Evolutionary conservation across 2,329 filamentous ascomycete genomes (phyloP).

Genomic region (Alternaria triticina): DNA sequence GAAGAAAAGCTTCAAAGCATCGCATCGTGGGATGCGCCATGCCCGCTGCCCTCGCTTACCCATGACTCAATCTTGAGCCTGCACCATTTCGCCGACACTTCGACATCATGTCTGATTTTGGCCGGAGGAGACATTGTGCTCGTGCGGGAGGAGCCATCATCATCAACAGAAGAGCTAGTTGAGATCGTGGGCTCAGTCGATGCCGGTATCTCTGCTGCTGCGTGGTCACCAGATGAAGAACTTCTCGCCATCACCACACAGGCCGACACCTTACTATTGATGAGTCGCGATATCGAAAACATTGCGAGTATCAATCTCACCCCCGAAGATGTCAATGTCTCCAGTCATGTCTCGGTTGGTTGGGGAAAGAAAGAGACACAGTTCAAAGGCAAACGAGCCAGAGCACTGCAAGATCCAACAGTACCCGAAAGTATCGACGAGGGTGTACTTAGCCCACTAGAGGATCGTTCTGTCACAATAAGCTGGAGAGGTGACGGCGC

Average conservation of each 20-base stretch:
- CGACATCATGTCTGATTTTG: conserved; percentile 80
- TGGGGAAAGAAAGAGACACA: conserved; percentile 99
- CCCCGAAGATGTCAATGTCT: conserved; percentile 80
- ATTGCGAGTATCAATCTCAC: conserved; percentile 77
- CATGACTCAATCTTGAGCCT: conserved; percentile 79
- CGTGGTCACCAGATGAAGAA: conserved; percentile 96
- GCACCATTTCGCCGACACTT: conserved; percentile 83
- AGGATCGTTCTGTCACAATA: conserved; percentile 74
- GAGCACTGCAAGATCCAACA: conserved; percentile 87
- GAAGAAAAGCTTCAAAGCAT: conserved; percentile 57
- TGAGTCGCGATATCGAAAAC: conserved; percentile 90
- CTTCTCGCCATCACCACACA: conserved; percentile 83
- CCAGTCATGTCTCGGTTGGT: conserved; percentile 92
- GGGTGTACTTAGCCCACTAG: conserved; percentile 74
- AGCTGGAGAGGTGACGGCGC: conserved; percentile 96
- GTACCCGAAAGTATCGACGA: conserved; percentile 92
- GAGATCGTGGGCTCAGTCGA: conserved; percentile 96
- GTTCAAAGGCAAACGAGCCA: conserved; percentile 89
- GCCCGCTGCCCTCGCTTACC: conserved; percentile 74
- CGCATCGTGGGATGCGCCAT: conserved; percentile 88
- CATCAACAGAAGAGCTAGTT: conserved; percentile 75
- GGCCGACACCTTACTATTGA: conserved; percentile 80
- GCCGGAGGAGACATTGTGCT: conserved; percentile 90
- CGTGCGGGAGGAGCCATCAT: conserved; percentile 72
- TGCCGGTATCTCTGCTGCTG: conserved; percentile 84